phyloP scores from a whole-genome alignment of 1,139 yeast species.

The Yamadazyma dendronema region DNA sequence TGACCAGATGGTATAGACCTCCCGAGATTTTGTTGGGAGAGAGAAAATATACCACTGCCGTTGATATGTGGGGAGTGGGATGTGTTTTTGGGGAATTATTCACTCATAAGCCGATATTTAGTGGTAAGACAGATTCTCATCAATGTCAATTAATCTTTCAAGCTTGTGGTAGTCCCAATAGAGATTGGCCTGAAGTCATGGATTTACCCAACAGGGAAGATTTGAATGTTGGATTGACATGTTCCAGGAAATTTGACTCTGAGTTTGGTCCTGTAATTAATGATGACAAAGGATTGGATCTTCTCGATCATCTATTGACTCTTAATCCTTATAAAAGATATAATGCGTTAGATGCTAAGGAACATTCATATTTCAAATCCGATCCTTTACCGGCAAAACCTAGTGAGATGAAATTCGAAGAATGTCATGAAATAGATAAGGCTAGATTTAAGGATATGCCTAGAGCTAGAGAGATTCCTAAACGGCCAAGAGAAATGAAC shows the following conservation, averaged over 20 bases:
- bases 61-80: slow-evolving; percentile 96
- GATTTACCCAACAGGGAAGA: slow-evolving; percentile 59
- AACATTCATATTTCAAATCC: slow-evolving; percentile 62
- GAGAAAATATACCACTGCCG: slow-evolving; percentile 83
- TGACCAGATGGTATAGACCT: slow-evolving; percentile 96
- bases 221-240: slow-evolving; percentile 42
- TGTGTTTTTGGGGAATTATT: slow-evolving; percentile 94
- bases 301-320: slow-evolving; percentile 54
- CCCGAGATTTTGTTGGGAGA: slow-evolving; percentile 86
- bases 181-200: slow-evolving; percentile 64
- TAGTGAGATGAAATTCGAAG: slow-evolving; percentile 62
- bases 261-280: slow-evolving; percentile 36
- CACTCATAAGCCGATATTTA: slow-evolving; percentile 75
- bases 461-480: slow-evolving; percentile 1
- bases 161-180: slow-evolving; percentile 76
- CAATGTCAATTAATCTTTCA: slow-evolving; percentile 83
- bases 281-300: slow-evolving; percentile 31
- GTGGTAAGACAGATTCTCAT: slow-evolving; percentile 85
- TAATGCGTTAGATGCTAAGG: slow-evolving; percentile 77
- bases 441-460: slow-evolving; percentile 24
- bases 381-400: slow-evolving; percentile 64
- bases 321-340: slow-evolving; percentile 70
- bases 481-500: slow-evolving; percentile 2
- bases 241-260: slow-evolving; percentile 54
- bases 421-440: slow-evolving; percentile 85